Evolutionary conservation across 2,329 filamentous ascomycete genomes (phyloP).

Genomic region (Fusarium piperis): DNA sequence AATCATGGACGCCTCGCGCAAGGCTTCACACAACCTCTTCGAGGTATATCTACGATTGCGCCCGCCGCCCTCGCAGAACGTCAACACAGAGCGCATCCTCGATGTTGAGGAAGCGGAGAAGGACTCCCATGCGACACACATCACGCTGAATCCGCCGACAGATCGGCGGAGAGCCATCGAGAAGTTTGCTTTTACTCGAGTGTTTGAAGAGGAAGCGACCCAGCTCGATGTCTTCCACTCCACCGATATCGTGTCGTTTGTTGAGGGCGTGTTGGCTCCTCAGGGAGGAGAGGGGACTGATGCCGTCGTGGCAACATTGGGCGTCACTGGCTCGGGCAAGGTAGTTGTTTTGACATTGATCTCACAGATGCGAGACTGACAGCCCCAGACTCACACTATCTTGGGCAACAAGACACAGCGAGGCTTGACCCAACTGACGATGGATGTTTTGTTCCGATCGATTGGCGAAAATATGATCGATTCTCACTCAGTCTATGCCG

Average conservation of each 20-base stretch:
- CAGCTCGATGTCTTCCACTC: constrained; percentile 90
- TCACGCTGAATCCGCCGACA: constrained; percentile 81
- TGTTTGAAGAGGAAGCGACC: constrained; percentile 86
- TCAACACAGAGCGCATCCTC: constrained; percentile 74
- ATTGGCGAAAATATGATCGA: constrained; percentile 78
- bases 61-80: constrained; percentile 66
- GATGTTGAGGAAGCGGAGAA: constrained; percentile 72
- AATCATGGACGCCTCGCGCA: constrained; percentile 53
- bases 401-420: constrained; percentile 87
- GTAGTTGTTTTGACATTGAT: constrained; percentile 56
- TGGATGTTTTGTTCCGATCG: constrained; percentile 89
- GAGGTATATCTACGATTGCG: constrained; percentile 90
- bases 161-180: constrained; percentile 91
- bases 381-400: constrained; percentile 86
- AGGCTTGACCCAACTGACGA: constrained; percentile 88
- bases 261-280: constrained; percentile 82
- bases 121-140: constrained; percentile 67
- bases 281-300: constrained; percentile 83
- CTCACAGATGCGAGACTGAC: neutral
- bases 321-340: constrained; percentile 96
- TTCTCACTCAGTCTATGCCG: constrained; percentile 62
- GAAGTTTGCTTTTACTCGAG: constrained; percentile 91
- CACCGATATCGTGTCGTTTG: constrained; percentile 76
- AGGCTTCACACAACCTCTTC: constrained; percentile 71
- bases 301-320: constrained; percentile 88